phyloP scores from a whole-genome alignment of 371 early-diverging fungal genomes.

The Conidiobolus incongruus region DNA sequence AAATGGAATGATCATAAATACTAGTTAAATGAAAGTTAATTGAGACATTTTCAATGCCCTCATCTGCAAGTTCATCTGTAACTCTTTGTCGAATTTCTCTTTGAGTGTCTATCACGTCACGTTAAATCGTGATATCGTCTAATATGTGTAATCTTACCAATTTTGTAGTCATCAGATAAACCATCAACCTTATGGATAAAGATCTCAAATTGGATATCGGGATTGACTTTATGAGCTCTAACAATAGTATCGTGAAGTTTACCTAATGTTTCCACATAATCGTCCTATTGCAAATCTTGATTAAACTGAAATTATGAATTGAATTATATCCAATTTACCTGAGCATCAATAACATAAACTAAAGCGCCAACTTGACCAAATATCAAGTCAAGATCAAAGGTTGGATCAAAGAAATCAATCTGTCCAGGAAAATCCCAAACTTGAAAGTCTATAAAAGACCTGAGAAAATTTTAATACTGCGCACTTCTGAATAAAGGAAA shows the following conservation, averaged over 20 bases:
- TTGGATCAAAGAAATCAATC: constrained; percentile 56
- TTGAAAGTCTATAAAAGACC: constrained; percentile 69
- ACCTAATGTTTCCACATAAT: constrained; percentile 57
- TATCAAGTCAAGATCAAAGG: constrained; percentile 42
- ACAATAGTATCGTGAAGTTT: constrained; percentile 51
- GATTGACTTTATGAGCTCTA: constrained; percentile 54
- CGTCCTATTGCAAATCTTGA: constrained; percentile 31
- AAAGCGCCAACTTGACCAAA: constrained; percentile 57
- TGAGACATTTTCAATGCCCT: constrained; percentile 52
- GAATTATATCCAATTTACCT: constrained; percentile 16
- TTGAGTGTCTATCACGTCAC: no score
- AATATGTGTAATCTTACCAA: no score
- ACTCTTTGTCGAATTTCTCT: constrained; percentile 79
- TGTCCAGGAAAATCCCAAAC: constrained; percentile 91
- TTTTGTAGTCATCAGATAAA: constrained; percentile 77
- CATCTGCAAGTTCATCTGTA: constrained; percentile 63
- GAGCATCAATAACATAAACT: constrained; percentile 88
- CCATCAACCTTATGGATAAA: constrained; percentile 94
- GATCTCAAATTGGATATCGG: constrained; percentile 68
- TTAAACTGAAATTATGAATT: not conserved
- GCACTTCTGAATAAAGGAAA: not conserved
- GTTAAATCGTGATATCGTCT: no score
- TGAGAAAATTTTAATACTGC: constrained; percentile 9
- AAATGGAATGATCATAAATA: constrained; percentile 86
- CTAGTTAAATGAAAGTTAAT: constrained; percentile 73